These are phyloP conservation scores for Combretum micranthum DNA, from an alignment of 345 rosid genomes.

Conservation along the genomic window DNA sequence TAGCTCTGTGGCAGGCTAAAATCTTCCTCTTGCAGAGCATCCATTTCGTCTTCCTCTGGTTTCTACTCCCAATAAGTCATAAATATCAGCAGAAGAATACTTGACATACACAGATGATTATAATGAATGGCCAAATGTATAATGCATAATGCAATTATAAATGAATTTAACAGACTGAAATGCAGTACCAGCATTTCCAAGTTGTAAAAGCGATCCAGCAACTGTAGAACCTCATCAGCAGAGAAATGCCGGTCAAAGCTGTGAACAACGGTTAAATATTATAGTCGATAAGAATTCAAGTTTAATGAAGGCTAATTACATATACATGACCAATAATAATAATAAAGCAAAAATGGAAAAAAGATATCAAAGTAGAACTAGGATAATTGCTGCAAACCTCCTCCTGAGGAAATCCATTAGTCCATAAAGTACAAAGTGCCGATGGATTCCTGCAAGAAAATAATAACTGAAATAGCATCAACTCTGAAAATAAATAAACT, in stretches of 20 bases:
- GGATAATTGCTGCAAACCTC: slow-evolving; percentile 41
- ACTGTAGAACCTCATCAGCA: slow-evolving; percentile 82
- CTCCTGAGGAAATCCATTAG: slow-evolving; percentile 81
- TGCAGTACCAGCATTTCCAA: slow-evolving; percentile 76
- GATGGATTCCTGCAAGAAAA: slow-evolving; percentile 67
- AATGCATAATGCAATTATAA: neutral
- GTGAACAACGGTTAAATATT: slow-evolving; percentile 14
- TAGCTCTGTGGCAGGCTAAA: slow-evolving; percentile 79
- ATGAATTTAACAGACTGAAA: neutral
- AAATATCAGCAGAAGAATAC: slow-evolving; percentile 1
- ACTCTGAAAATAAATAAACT: neutral
- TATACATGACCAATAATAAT: neutral
- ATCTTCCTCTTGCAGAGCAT: slow-evolving; percentile 85
- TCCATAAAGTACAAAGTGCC: slow-evolving; percentile 89
- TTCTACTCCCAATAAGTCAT: slow-evolving; percentile 37
- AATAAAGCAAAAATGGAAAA: neutral
- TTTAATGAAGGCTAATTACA: slow-evolving; percentile 4
- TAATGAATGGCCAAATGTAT: neutral
- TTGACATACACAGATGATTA: neutral
- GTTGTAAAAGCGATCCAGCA: slow-evolving; percentile 91
- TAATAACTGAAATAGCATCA: neutral
- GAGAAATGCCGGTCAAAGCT: slow-evolving; percentile 84
- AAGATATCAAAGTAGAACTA: neutral
- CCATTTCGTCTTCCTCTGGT: slow-evolving; percentile 83
- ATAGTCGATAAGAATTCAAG: neutral